These are phyloP conservation scores for Abelmoschus esculentus DNA, from an alignment of 345 rosid genomes.

Conservation along the genomic window DNA sequence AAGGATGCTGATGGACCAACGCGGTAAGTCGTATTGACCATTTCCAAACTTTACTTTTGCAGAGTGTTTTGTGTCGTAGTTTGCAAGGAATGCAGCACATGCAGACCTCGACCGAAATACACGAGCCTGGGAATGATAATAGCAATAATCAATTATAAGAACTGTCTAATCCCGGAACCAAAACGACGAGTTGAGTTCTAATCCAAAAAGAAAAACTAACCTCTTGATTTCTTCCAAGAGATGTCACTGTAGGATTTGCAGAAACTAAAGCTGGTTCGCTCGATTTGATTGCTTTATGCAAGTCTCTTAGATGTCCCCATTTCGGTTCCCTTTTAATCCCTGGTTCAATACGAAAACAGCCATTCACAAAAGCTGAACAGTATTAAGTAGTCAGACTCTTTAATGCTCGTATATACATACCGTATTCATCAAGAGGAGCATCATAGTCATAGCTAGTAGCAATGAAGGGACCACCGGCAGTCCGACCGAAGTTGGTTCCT, in stretches of 20 bases:
- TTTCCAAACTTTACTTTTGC: constrained; percentile 40
- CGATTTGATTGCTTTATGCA: constrained; percentile 73
- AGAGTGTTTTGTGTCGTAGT: constrained; percentile 37
- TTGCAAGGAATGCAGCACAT: constrained; percentile 72
- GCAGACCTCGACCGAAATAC: constrained; percentile 38
- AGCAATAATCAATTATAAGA: neutral
- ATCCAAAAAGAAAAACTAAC: constrained; percentile 15
- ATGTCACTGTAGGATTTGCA: constrained; percentile 41
- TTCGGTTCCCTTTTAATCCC: constrained; percentile 68
- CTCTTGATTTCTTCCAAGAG: constrained; percentile 70
- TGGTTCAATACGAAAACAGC: constrained; percentile 8
- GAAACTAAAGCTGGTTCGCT: constrained; percentile 79
- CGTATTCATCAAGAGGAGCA: constrained; percentile 94
- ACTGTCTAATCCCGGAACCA: neutral
- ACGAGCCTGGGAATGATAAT: constrained; percentile 33
- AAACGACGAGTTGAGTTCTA: neutral
- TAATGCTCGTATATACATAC: constrained; percentile 28
- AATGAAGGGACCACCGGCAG: constrained; percentile 91
- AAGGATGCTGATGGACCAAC: constrained; percentile 74
- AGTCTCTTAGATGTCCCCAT: constrained; percentile 82
- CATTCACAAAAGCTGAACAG: neutral
- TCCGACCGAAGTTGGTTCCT: constrained; percentile 87
- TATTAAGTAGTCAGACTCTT: neutral
- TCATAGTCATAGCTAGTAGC: constrained; percentile 95
- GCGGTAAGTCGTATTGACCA: constrained; percentile 48